Base-by-base conservation (phyloP, 2,329 filamentous ascomycete genomes). In the Exophiala mesophila region DNA sequence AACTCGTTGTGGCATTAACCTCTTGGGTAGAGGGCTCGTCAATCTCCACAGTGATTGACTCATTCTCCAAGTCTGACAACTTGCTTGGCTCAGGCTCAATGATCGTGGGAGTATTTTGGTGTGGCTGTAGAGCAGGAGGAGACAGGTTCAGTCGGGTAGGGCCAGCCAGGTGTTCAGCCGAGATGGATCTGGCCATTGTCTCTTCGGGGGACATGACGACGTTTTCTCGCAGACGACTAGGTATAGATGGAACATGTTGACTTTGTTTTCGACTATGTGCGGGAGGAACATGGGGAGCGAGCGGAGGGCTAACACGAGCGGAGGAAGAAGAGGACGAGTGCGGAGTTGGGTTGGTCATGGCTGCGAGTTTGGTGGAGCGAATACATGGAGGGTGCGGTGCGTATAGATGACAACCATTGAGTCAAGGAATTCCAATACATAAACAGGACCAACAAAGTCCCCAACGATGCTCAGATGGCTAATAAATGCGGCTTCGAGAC, bases 1-100 rank as follows among this genome's bases (percentile, higher is more conserved):
- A 54, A 19, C 60, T 57, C 17, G 63, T 66, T 48, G 59, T 59
- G 24, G 55, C 59, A 48, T 64, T 58, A 12, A 58, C 50, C 26
- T 58, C 56, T 31, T 43, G 33, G 7, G 17, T 30, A 17, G 52
- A 41, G 3, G 52, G 49, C 29, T 55, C 55, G 18, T 44, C 30
- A 5, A 56, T 44, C 16, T 44, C 19, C 8, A 39, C 51, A 20
- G 42, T 36, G 6, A 43, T 38, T 8, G 24, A 19, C 13, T 9
- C n/a, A 20, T 43, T 34, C 13, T 18, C 13, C 5, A 20, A 30
- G 16, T 45, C 44, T 18, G 44, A 36, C 6, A 44, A 26, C 16
- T 43, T n/a, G 4, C 48, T 6, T 20, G 38, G 35, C n/a, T 47
- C 51, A 13, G 41, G 41, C 21, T 54, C 47, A 17, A 38, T 30